Conservation (phyloP, 176 grass and related monocot species). For the Oryza coarctata region DNA sequence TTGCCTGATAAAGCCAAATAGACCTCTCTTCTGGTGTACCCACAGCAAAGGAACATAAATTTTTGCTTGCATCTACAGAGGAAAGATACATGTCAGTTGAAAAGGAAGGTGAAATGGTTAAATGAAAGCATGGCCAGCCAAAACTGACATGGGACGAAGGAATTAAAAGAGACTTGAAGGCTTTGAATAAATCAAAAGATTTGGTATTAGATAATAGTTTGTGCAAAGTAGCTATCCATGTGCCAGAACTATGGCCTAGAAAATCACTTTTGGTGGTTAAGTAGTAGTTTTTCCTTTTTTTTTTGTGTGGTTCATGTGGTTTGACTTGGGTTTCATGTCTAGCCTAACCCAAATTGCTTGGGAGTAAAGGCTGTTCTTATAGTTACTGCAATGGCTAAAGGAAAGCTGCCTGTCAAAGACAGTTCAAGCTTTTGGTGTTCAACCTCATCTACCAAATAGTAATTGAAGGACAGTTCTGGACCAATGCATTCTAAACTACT, state of each 20-base stretch:
- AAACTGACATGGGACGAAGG: neutral
- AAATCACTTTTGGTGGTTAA: too few species aligned
- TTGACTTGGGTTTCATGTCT: neutral
- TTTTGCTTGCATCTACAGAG: slow-evolving; percentile 74
- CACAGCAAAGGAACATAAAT: slow-evolving; percentile 73
- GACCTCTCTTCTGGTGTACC: slow-evolving; percentile 70
- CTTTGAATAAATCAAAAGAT: neutral
- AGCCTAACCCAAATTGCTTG: too few species aligned
- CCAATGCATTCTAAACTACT: too few species aligned
- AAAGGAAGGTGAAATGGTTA: neutral
- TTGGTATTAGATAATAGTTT: neutral
- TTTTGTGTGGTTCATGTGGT: neutral
- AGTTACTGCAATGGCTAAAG: too few species aligned
- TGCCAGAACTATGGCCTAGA: too few species aligned
- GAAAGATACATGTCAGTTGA: slow-evolving; percentile 36
- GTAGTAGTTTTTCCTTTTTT: neutral
- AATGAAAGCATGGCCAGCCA: neutral
- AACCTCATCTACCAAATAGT: too few species aligned
- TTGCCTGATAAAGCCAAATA: slow-evolving; percentile 84
- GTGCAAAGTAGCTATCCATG: neutral
- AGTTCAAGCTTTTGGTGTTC: too few species aligned
- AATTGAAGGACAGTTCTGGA: too few species aligned
- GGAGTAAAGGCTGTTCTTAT: too few species aligned
- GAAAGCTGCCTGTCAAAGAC: too few species aligned
- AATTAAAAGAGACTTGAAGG: neutral